Evolutionary conservation across 768 basidiomycete genomes (phyloP), one percentile per base, ranked within the genome.

Genomic region (Tulasnella sp.): DNA sequence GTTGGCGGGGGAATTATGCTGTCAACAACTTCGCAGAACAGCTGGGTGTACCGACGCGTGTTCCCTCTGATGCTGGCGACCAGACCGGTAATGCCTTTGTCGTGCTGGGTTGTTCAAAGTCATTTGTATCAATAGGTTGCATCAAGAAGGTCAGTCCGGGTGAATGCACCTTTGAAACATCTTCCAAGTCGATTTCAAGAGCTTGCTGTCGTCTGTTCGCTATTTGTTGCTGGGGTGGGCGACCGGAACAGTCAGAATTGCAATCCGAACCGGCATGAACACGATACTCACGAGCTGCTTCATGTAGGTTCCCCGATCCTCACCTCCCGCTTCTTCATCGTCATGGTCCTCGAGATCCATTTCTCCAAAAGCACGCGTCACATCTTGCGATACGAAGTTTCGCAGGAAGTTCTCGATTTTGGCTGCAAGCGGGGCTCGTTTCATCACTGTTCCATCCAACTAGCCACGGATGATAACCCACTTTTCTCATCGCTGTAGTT

Each of bases 131-230:
- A 38, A n/a, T 48, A 19, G 10, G 79, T n/a, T 19, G 68, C 81
- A 79, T 38, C 18, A 27, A 12, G 18, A 9, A 12, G 19, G 40
- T n/a, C 24, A 9, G 58, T n/a, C 24, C n/a, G 76, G 34, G 74
- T 83, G 9, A 62, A 52, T 46, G 21, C 44, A 93, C 96, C 81
- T 91, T 88, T 80, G 89, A 88, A 58, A 99, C 87, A 85, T 99
- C 98, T 84, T 96, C 94, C 34, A 99, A 85, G 82, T 97, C 95
- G 80, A 99, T 90, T 56, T 92, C 87, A 16, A 99, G 87, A 90
- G 94, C 94, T 82, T 95, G 91, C 85, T 95, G 93, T 81, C 98
- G 94, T 46, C 98, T 90, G 86, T 99, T 97, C 74, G 97, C 95
- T 80, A 99, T 91, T 62, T 88, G 87, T 96, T 96, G 95, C 96